Evolutionary conservation across 2,329 filamentous ascomycete species (phyloP).

Genomic region (Alternaria postmessia): DNA sequence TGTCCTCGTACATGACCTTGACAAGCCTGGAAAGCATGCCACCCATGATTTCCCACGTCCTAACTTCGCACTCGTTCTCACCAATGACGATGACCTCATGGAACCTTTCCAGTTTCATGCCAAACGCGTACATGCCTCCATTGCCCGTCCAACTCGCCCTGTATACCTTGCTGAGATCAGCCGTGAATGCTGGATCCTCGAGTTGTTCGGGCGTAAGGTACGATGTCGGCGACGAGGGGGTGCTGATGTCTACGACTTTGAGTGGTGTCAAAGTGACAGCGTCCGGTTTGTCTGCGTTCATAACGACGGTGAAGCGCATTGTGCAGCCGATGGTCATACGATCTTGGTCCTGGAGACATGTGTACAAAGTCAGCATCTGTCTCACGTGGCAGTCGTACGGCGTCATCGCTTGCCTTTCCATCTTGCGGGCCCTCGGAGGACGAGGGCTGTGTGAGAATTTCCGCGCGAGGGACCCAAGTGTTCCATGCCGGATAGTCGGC

Average conservation of each 20-base stretch:
- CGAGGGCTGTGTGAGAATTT: conserved; percentile 17
- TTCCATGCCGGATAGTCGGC: conserved; percentile 30
- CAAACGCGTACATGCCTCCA: conserved; percentile 19
- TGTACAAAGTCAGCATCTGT: neutral
- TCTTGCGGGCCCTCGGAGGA: conserved; percentile 2
- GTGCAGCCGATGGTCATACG: conserved; percentile 22
- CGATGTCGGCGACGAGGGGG: conserved; percentile 20
- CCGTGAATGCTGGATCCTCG: conserved; percentile 20
- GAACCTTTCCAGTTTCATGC: conserved; percentile 24
- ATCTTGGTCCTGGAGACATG: neutral
- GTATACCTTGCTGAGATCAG: conserved; percentile 28
- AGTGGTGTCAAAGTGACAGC: conserved; percentile 20
- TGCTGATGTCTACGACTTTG: conserved; percentile 29
- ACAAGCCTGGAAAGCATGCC: conserved; percentile 29
- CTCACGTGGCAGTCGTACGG: neutral
- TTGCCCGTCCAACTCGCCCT: conserved; percentile 31
- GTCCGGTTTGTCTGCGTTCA: conserved; percentile 21
- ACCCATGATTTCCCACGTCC: conserved; percentile 32
- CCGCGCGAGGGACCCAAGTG: conserved; percentile 27
- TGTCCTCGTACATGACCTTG: conserved; percentile 24
- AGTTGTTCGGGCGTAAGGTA: conserved; percentile 21
- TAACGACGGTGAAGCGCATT: conserved; percentile 29
- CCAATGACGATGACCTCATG: conserved; percentile 29
- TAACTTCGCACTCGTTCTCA: conserved; percentile 27
- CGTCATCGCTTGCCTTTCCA: neutral